Evolutionary conservation across 257 asterid species (phyloP), one percentile per base, ranked within the genome.

Genomic region (Salvia splendens): DNA sequence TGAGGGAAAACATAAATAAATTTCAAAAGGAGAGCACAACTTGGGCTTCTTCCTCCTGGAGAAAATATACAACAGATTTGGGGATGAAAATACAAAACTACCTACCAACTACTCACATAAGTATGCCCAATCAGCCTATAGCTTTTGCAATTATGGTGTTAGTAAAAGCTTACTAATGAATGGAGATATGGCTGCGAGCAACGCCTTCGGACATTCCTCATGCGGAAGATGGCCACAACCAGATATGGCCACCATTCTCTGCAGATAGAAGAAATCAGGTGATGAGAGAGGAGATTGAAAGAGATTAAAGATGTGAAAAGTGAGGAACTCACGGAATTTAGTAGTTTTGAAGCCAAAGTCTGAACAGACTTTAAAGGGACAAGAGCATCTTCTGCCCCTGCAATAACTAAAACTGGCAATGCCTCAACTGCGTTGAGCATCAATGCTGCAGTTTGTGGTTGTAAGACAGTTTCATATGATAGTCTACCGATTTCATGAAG

Each of bases 201-300:
- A 81, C 58, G 95, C 98, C 84, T 85, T 93, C 17, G 98, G 95
- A 59, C 98, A 93, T 78, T 93, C 98, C 88, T 93, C 98, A 0
- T 90, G 98, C 12, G 98, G 98, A 73, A 93, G 98, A 83, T 89
- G 98, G 65, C 98, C 98, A 70, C 98, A 93, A 66, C 95, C 97
- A 61, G 97, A 86, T 84, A 93, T 84, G 54, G 96, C 87, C 10
- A 93, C 97, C 78, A 93, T 79, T 73, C 92, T 89, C 97, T 89
- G 98, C 83, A 78, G 3, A 59, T 45, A 17, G 5, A 35, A 2
- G 5, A 46, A 28, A 49, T 20, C 6, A 8, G 8, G 6, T 28
- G 15, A 11, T 17, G 8, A 51, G 38, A 24, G n/a, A 16, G 36
- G 17, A 4, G 11, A 32, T 46, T 11, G 12, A 4, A 20, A 17